phyloP scores from a whole-genome alignment of 441 rosid genomes.

The Omphalea diandra region DNA sequence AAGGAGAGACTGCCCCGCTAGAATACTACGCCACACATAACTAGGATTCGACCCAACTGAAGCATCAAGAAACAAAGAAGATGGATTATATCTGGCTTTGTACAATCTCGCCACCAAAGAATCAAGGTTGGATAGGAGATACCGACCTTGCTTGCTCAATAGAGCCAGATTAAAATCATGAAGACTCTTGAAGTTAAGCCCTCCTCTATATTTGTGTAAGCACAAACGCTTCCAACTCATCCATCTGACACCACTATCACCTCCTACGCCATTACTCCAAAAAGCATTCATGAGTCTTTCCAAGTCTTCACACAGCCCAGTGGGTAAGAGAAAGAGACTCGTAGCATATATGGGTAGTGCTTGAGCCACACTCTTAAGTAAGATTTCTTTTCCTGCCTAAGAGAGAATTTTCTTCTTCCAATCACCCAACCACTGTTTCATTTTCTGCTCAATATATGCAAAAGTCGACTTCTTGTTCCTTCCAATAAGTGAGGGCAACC shows the following conservation, averaged over 20 bases:
- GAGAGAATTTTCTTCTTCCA: not conserved
- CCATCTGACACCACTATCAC: too few relatives aligned
- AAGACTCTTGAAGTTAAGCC: not conserved
- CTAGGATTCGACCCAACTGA: not conserved
- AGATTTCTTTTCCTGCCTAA: not conserved
- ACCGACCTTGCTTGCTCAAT: not conserved
- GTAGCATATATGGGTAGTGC: not conserved
- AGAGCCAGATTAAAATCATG: not conserved
- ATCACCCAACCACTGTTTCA: too few relatives aligned
- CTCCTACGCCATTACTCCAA: not conserved
- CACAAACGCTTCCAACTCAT: too few relatives aligned
- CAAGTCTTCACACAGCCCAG: not conserved
- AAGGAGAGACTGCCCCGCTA: not conserved
- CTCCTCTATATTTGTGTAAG: not conserved
- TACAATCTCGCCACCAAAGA: not conserved
- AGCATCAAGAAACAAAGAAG: not conserved
- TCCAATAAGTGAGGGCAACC: not conserved
- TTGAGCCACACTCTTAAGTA: not conserved
- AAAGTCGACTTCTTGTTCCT: not conserved
- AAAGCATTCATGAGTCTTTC: not conserved
- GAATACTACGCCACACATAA: not conserved
- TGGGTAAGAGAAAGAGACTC: not conserved
- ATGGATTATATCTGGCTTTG: not conserved
- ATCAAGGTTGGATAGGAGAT: not conserved
- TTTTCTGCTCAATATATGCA: not conserved